Base-by-base conservation (phyloP, 2,329 filamentous ascomycete species). In the Pyrenophora tritici-repentis region DNA sequence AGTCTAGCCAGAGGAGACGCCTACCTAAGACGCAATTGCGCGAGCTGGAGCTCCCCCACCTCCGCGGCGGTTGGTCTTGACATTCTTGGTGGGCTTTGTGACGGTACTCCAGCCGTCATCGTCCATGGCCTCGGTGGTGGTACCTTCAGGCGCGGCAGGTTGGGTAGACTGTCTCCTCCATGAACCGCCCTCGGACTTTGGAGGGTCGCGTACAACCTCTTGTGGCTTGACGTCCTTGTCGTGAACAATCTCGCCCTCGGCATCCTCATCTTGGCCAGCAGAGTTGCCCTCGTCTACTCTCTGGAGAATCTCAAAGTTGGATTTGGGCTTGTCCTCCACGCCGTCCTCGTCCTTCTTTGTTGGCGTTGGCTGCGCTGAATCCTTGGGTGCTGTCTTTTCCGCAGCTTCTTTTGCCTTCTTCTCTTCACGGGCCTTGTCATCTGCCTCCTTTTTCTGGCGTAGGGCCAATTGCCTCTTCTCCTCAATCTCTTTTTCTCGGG, bases 401-500 rank as follows among this genome's bases (percentile, higher is more conserved):
- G 58, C 54, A 42, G 78, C 77, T 32, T 82, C 79, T 43, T 81
- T 81, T 24, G 75, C 74, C 48, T 76, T 76, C 72, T 81, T 84
- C 60, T 86, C 86, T 43, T 86, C 90, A 75, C 90, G 91, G 37
- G 85, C 87, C 79, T 92, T 94, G 57, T 94, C 90, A 1, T 94
- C 90, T 1, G 87, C 85, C 65, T 96, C 91, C 70, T 87, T 89
- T 84, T 95, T 96, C 74, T 94, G 87, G 58, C 86, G 86, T 20
- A 91, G 58, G 6, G 84, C 83, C 51, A 89, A 80, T 66, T 89
- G 80, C 60, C 89, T 84, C 82, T 91, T 96, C 78, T 96, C 91
- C 67, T 95, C 93, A 50, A 99, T 86, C 73, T 95, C 87, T 65
- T 87, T 88, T 78, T 97, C 93, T 61, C 90, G 87, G 12, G 91